Percentiles rank a stretch among this genome's conserved stretches.
These are phyloP conservation scores for Taphrina populina DNA, from an alignment of 1,139 yeast genomes.

Conservation along the genomic window DNA sequence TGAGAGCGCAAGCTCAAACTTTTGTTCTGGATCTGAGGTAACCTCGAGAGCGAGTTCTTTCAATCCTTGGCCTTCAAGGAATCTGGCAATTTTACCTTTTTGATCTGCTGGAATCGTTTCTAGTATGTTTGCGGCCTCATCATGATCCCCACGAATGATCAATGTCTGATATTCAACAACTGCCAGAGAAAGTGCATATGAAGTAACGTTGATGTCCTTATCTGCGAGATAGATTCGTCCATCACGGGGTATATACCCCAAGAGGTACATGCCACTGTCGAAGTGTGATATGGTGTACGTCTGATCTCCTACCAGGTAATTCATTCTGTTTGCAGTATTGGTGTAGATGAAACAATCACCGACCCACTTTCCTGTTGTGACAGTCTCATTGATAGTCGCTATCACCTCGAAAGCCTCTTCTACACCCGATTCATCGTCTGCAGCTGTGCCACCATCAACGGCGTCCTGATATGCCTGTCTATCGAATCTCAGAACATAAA, in stretches of 20 bases:
- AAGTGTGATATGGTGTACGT: constrained; percentile 89
- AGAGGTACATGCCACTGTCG: constrained; percentile 79
- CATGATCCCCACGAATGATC: constrained; percentile 89
- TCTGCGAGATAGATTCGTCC: constrained; percentile 86
- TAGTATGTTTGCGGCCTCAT: constrained; percentile 65
- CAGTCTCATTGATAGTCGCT: constrained; percentile 74
- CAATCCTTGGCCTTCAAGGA: constrained; percentile 88
- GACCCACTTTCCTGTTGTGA: constrained; percentile 89
- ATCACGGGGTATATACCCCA: constrained; percentile 89
- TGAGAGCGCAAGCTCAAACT: constrained; percentile 74
- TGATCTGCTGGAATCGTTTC: constrained; percentile 67
- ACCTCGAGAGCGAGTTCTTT: constrained; percentile 76
- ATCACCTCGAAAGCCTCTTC: constrained; percentile 82
- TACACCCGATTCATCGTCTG: constrained; percentile 81
- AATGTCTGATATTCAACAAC: constrained; percentile 94
- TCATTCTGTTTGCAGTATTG: constrained; percentile 78
- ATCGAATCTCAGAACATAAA: constrained; percentile 77
- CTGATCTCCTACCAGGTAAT: constrained; percentile 93
- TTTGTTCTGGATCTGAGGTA: constrained; percentile 81
- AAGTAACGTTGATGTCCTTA: constrained; percentile 77
- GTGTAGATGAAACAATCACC: constrained; percentile 96
- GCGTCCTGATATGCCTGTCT: constrained; percentile 67
- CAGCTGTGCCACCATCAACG: constrained; percentile 53
- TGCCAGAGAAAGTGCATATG: constrained; percentile 77
- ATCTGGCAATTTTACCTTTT: constrained; percentile 78